Conservation (phyloP, 805 yeast genomes). For the fission yeast (Schizosaccharomyces pombe) region DNA sequence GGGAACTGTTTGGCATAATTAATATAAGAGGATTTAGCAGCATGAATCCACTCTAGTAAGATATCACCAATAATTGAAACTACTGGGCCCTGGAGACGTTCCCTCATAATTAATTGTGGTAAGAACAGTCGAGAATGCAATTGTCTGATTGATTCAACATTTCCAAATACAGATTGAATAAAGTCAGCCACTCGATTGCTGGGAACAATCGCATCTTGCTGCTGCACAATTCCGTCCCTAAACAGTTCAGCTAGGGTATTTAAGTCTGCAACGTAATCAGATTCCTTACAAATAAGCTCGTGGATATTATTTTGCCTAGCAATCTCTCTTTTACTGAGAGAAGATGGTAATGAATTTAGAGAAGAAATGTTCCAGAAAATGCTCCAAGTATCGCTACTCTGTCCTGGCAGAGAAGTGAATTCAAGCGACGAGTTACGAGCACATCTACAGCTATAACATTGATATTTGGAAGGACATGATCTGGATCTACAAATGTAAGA, state of each 20-base stretch:
- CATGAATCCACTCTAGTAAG: constrained; percentile 38
- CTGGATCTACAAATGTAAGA: constrained; percentile 1
- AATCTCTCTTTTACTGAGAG: constrained; percentile 19
- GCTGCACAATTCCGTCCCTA: constrained; percentile 18
- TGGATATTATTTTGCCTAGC: constrained; percentile 52
- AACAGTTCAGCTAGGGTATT: constrained; percentile 37
- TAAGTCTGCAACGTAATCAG: constrained; percentile 43
- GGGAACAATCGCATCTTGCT: constrained; percentile 22
- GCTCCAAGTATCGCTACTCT: not conserved
- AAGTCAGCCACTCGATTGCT: constrained; percentile 25
- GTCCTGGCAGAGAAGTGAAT: not conserved
- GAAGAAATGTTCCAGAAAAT: not conserved
- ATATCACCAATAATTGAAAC: constrained; percentile 40
- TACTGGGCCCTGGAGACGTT: constrained; percentile 35
- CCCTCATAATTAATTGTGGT: constrained; percentile 32
- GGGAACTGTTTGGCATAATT: constrained; percentile 28
- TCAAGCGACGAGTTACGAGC: not conserved
- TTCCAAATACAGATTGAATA: constrained; percentile 31
- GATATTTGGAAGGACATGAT: not conserved
- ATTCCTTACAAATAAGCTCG: constrained; percentile 51
- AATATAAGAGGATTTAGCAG: constrained; percentile 30
- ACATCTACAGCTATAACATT: not conserved
- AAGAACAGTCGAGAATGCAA: constrained; percentile 32
- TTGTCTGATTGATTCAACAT: constrained; percentile 31
- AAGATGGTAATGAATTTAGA: not conserved